Conservation (phyloP, 306 rosid species). For the Dalbergia cochinchinensis region DNA sequence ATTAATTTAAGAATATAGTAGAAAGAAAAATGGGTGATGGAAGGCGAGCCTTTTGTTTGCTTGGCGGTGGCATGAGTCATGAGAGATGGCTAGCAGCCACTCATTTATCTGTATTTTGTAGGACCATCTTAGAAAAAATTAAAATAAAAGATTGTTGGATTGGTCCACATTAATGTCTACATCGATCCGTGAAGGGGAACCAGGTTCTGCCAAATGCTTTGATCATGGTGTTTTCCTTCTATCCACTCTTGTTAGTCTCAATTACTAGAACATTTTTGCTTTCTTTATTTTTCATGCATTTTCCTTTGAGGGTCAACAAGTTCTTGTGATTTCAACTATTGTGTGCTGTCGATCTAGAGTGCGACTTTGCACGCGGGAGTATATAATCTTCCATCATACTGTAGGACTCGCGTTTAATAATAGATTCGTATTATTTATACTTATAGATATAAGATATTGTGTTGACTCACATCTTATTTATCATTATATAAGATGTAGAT, state of each 20-base stretch:
- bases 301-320: not conserved
- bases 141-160: not conserved
- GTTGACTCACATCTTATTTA: no score
- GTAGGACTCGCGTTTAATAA: no score
- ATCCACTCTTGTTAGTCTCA: not conserved
- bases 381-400: not conserved
- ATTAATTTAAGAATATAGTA: conserved; percentile 9
- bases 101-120: not conserved
- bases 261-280: not conserved
- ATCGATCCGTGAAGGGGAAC: conserved; percentile 17
- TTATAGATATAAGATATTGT: no score
- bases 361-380: conserved; percentile 30
- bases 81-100: conserved; percentile 11
- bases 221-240: not conserved
- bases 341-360: conserved; percentile 32
- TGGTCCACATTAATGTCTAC: conserved; percentile 29
- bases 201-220: conserved; percentile 29
- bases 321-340: conserved; percentile 38
- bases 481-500: no score
- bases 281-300: not conserved
- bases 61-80: conserved; percentile 37
- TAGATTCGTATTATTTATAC: no score
- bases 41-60: not conserved
- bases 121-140: conserved; percentile 2
- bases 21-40: conserved; percentile 25